Percentiles rank a stretch among this genome's conserved stretches.
Evolutionary conservation across 2,329 filamentous ascomycete genomes (phyloP).

Genomic region (Colletotrichum tofieldiae): DNA sequence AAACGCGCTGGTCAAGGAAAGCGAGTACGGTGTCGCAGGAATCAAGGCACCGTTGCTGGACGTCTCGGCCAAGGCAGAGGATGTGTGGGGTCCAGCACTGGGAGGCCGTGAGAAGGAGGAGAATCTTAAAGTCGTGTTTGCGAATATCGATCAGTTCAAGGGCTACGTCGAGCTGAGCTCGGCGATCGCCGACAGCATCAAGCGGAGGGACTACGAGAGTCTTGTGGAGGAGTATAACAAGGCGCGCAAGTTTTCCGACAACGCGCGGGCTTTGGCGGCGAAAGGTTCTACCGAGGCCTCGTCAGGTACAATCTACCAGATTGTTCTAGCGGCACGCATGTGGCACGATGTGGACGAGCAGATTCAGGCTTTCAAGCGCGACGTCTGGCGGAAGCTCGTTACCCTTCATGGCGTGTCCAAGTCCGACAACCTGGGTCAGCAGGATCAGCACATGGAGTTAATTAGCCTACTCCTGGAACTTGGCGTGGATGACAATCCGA

Average conservation of each 20-base stretch:
- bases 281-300: slow-evolving; percentile 69
- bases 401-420: slow-evolving; percentile 74
- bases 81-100: slow-evolving; percentile 96
- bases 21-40: slow-evolving; percentile 88
- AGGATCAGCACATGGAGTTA: slow-evolving; percentile 91
- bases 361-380: slow-evolving; percentile 87
- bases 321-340: slow-evolving; percentile 91
- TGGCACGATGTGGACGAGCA: slow-evolving; percentile 95
- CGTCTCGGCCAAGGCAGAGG: slow-evolving; percentile 93
- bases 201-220: slow-evolving; percentile 90
- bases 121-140: slow-evolving; percentile 83
- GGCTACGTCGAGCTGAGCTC: slow-evolving; percentile 87
- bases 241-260: slow-evolving; percentile 86
- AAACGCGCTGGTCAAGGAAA: slow-evolving; percentile 93
- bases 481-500: slow-evolving; percentile 95
- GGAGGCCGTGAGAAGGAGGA: slow-evolving; percentile 94
- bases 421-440: slow-evolving; percentile 66
- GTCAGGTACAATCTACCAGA: slow-evolving; percentile 84
- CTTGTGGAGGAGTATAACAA: slow-evolving; percentile 89
- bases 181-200: slow-evolving; percentile 86
- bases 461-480: slow-evolving; percentile 92
- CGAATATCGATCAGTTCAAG: slow-evolving; percentile 83
- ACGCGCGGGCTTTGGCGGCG: slow-evolving; percentile 78
- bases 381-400: slow-evolving; percentile 87
- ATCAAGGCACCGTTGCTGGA: slow-evolving; percentile 92